phyloP scores from a whole-genome alignment of 768 basidiomycete species.

The Lactarius psammicola region DNA sequence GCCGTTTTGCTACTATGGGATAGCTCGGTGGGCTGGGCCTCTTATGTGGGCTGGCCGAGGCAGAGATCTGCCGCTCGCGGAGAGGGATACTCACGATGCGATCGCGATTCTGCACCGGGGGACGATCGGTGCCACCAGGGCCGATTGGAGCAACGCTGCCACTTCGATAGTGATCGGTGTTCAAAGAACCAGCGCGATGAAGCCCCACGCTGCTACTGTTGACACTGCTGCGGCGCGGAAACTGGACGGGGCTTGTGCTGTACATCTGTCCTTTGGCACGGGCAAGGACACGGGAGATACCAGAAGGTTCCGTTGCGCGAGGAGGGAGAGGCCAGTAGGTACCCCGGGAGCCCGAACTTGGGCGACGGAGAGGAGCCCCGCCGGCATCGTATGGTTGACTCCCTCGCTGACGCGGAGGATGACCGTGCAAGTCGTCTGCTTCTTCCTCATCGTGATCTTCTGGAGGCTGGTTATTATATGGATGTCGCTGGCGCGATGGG shows the following conservation, averaged over 20 bases:
- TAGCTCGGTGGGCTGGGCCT: conserved; percentile 18
- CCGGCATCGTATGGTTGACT: conserved; percentile 17
- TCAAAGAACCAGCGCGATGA: conserved; percentile 21
- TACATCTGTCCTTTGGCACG: conserved; percentile 39
- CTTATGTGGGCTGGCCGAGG: conserved; percentile 26
- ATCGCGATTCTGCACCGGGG: conserved; percentile 26
- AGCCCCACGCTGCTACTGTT: conserved; percentile 29
- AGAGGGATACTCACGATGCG: conserved; percentile 7
- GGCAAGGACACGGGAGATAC: conserved; percentile 22
- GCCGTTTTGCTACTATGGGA: conserved; percentile 11
- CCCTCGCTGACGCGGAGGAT: neutral
- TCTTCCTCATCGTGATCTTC: conserved; percentile 17
- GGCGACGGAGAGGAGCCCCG: conserved; percentile 15
- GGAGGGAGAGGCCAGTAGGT: conserved; percentile 4
- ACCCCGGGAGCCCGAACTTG: conserved; percentile 14
- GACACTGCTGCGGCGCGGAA: conserved; percentile 35
- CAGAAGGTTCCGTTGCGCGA: conserved; percentile 18
- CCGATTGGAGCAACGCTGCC: conserved; percentile 25
- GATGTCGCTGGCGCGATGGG: conserved; percentile 19
- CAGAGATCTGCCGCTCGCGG: conserved; percentile 24
- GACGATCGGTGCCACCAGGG: conserved; percentile 1
- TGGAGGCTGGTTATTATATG: conserved; percentile 1
- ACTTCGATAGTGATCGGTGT: conserved; percentile 18
- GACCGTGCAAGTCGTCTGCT: conserved; percentile 8
- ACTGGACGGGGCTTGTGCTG: conserved; percentile 38